Percentiles rank a stretch among this genome's conserved stretches.
phyloP scores from a whole-genome alignment of 208 protist species.

The Leishmania tarentolae region DNA sequence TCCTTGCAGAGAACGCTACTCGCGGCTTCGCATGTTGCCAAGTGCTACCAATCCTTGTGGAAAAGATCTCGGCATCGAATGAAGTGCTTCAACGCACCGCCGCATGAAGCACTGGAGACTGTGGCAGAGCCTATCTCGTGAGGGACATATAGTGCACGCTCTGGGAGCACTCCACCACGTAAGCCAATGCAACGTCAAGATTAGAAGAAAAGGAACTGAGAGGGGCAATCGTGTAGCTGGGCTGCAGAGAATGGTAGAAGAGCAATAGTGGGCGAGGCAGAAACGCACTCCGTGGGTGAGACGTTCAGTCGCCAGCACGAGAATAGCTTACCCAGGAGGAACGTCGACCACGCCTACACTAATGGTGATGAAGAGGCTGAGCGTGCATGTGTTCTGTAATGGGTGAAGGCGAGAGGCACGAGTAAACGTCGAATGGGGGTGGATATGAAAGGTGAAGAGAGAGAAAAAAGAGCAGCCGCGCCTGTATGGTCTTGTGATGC shows the following conservation, averaged over 20 bases:
- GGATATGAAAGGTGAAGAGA: background rate
- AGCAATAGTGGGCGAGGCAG: background rate
- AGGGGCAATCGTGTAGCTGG: background rate
- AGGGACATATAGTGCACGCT: constrained; percentile 6
- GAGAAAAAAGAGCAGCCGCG: background rate
- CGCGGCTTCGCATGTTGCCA: constrained; percentile 9
- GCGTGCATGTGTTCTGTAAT: background rate
- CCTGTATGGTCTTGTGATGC: background rate
- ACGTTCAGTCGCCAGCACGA: background rate
- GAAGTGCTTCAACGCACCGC: constrained; percentile 22
- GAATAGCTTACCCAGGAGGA: background rate
- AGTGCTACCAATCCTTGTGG: background rate
- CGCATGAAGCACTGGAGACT: constrained; percentile 19
- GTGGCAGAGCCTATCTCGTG: constrained; percentile 15
- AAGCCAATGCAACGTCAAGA: constrained; percentile 14
- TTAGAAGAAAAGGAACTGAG: background rate
- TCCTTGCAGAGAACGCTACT: background rate
- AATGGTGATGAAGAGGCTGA: background rate
- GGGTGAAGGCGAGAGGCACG: background rate
- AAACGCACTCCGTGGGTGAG: background rate
- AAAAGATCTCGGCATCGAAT: background rate
- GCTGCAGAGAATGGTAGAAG: background rate
- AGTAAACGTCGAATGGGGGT: background rate
- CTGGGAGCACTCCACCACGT: constrained; percentile 16
- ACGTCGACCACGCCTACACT: background rate